These are phyloP conservation scores for Acacia pycnantha DNA, from an alignment of 331 rosid genomes.

Conservation along the genomic window DNA sequence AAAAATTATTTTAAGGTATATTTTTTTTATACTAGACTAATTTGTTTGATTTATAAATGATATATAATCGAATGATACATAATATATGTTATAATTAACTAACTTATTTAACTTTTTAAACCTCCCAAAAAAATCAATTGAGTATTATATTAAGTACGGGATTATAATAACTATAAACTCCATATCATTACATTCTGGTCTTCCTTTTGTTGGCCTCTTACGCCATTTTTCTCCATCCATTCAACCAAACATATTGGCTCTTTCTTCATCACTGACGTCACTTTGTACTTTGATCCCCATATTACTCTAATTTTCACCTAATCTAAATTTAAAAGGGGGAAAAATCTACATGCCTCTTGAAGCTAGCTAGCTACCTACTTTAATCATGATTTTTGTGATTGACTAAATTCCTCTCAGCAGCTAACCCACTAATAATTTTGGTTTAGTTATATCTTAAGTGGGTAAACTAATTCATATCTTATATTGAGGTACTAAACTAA, in stretches of 20 bases:
- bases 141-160: no score
- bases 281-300: not conserved
- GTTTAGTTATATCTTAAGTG: not conserved
- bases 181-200: not conserved
- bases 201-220: not conserved
- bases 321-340: not conserved
- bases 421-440: not conserved
- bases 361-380: not conserved
- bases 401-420: not conserved
- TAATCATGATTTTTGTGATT: not conserved
- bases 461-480: not conserved
- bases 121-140: accelerated
- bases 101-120: no score
- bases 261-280: not conserved
- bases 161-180: no score
- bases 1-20: no score
- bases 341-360: not conserved
- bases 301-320: not conserved
- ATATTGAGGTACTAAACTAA: not conserved
- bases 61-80: no score
- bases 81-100: no score
- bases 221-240: not conserved
- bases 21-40: no score
- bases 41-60: no score
- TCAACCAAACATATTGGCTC: not conserved